Evolutionary conservation across 164 flowering plant genomes (phyloP).

Genomic region (Magnolia kwangsiensis): DNA sequence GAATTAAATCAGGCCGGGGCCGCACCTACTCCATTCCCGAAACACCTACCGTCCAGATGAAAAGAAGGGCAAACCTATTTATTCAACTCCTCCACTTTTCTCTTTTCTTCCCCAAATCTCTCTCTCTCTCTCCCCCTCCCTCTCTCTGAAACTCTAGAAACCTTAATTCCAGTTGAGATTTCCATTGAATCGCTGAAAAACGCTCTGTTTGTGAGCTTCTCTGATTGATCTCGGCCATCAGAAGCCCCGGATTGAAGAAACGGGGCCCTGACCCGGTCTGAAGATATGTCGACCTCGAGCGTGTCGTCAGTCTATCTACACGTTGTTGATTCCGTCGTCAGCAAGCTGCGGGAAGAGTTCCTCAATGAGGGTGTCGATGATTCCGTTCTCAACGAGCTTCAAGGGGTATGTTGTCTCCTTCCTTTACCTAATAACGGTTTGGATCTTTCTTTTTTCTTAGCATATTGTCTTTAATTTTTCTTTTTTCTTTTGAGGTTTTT

Average conservation of each 20-base stretch:
- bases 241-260: neutral
- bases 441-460: neutral
- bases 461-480: neutral
- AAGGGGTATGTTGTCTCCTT: conserved; percentile 3
- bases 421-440: neutral
- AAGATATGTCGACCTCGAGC: conserved; percentile 10
- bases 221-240: neutral
- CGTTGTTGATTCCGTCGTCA: conserved; percentile 17
- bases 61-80: neutral
- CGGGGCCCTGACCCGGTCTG: neutral
- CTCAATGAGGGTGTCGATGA: conserved; percentile 8
- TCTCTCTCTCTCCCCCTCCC: neutral
- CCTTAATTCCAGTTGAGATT: neutral
- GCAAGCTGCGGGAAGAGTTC: conserved; percentile 13
- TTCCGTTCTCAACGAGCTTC: conserved; percentile 13
- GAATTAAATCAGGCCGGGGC: too few relatives aligned
- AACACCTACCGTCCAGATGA: neutral
- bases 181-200: neutral
- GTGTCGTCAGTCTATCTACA: conserved; percentile 16
- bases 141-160: neutral
- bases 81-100: neutral
- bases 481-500: neutral
- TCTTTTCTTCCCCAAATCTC: neutral
- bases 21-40: neutral
- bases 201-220: neutral